phyloP scores from a whole-genome alignment of 1,284 basidiomycete genomes.

The Anthracocystis walkeri region DNA sequence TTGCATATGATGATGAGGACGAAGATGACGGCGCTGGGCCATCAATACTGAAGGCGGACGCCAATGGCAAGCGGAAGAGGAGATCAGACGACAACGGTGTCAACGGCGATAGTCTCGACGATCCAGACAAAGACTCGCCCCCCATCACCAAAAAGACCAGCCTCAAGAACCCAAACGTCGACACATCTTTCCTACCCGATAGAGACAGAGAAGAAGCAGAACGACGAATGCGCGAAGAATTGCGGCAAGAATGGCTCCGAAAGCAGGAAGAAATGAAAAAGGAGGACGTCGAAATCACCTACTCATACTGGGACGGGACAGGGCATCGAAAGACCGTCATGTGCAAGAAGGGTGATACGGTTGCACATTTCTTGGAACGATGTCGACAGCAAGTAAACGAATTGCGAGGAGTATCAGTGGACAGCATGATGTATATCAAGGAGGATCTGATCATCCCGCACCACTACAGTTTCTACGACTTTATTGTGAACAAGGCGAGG shows the following conservation, averaged over 20 bases:
- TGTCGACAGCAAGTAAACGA: slow-evolving; percentile 92
- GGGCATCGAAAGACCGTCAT: slow-evolving; percentile 92
- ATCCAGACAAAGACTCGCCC: slow-evolving; percentile 1
- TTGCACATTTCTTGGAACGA: slow-evolving; percentile 89
- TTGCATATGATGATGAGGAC: slow-evolving; percentile 73
- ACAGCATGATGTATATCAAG: slow-evolving; percentile 99
- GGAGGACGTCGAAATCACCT: slow-evolving; percentile 90
- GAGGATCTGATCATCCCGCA: slow-evolving; percentile 71
- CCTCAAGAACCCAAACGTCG: slow-evolving; percentile 92
- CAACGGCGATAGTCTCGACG: slow-evolving; percentile 17
- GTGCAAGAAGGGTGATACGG: slow-evolving; percentile 98
- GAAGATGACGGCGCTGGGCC: slow-evolving; percentile 27
- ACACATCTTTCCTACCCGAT: slow-evolving; percentile 98
- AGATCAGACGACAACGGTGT: slow-evolving; percentile 17
- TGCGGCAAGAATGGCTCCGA: slow-evolving; percentile 88
- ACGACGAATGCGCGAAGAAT: slow-evolving; percentile 84
- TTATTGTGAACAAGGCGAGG: slow-evolving; percentile 96
- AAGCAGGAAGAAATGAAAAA: slow-evolving; percentile 88
- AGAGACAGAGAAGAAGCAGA: slow-evolving; percentile 93
- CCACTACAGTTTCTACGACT: slow-evolving; percentile 98
- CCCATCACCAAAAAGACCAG: slow-evolving; percentile 74
- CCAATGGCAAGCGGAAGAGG: slow-evolving; percentile 53
- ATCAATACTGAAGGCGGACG: slow-evolving; percentile 39
- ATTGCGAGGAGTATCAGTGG: slow-evolving; percentile 86
- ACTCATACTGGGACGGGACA: slow-evolving; percentile 98